A percentile compares a stretch with the other conserved stretches of the same genome.
phyloP scores from a whole-genome alignment of 176 grass and related monocot genomes.

The Tuctoria greenei region DNA sequence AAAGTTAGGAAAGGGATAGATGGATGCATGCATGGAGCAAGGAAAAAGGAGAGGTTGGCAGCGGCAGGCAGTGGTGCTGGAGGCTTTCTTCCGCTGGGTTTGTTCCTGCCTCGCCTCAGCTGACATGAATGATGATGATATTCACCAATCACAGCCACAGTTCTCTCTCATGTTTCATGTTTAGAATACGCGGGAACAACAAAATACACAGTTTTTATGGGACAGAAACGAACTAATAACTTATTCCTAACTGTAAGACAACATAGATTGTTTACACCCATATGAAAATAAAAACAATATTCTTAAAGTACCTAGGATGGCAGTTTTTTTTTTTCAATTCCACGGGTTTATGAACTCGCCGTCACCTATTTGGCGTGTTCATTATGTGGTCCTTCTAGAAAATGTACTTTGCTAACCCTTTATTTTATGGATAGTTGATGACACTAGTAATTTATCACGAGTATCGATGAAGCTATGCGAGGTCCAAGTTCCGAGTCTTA shows the following conservation, averaged over 20 bases:
- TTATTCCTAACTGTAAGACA: not conserved
- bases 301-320: too few species aligned
- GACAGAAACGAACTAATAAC: conserved; percentile 1
- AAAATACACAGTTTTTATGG: conserved; percentile 12
- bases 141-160: conserved; percentile 11
- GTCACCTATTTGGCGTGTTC: not conserved
- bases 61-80: not conserved
- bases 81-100: too few species aligned
- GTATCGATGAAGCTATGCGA: conserved; percentile 22
- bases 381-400: conserved; percentile 47
- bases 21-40: conserved; percentile 36
- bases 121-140: conserved; percentile 38
- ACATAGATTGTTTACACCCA: not conserved
- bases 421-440: conserved; percentile 8
- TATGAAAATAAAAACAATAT: not conserved
- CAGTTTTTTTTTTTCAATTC: too few species aligned
- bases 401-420: not conserved
- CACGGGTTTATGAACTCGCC: not conserved
- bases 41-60: not conserved
- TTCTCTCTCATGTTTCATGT: rapidly evolving
- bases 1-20: conserved; percentile 36
- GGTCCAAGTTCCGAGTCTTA: too few species aligned
- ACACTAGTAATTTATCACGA: conserved; percentile 33
- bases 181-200: not conserved
- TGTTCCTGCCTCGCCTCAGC: conserved; percentile 43